Percentiles rank a stretch among this genome's conserved stretches.
These are phyloP conservation scores for Rutstroemia sp. DNA, from an alignment of 2,329 filamentous ascomycete species.

Conservation along the genomic window DNA sequence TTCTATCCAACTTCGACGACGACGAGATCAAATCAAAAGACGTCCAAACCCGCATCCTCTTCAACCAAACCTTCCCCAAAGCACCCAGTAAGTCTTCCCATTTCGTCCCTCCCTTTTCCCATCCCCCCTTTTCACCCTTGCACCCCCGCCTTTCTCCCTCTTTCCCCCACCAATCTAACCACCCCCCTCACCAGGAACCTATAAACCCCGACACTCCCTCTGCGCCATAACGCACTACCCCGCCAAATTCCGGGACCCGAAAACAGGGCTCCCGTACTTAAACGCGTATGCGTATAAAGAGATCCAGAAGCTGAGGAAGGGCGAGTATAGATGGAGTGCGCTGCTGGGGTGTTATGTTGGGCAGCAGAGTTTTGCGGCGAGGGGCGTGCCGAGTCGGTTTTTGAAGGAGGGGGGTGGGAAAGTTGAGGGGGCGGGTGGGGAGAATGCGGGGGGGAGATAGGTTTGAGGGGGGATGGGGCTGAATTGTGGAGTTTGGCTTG, in stretches of 20 bases:
- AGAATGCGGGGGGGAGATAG: too few relatives aligned
- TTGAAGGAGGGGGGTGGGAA: conserved; percentile 16
- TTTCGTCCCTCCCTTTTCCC: neutral
- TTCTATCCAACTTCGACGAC: conserved; percentile 50
- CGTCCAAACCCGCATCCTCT: conserved; percentile 47
- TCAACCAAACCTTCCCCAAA: conserved; percentile 41
- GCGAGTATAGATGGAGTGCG: conserved; percentile 75
- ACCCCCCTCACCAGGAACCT: conserved; percentile 8
- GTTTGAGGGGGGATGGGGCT: too few relatives aligned
- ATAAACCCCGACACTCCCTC: conserved; percentile 27
- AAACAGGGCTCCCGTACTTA: conserved; percentile 74
- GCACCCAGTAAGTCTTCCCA: conserved; percentile 36
- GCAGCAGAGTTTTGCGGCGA: conserved; percentile 52
- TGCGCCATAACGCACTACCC: conserved; percentile 80
- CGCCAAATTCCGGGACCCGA: conserved; percentile 78
- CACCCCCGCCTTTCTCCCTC: neutral
- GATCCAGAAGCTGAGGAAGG: conserved; percentile 64
- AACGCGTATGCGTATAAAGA: conserved; percentile 76
- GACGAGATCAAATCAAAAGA: conserved; percentile 42
- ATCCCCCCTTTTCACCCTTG: neutral
- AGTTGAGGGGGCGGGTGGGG: neutral
- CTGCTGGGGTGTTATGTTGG: conserved; percentile 81
- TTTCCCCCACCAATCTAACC: neutral
- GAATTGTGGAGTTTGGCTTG: too few relatives aligned
- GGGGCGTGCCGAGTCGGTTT: conserved; percentile 77